phyloP scores from a whole-genome alignment of 169 alveolate genomes.

The Amoebophrya sp. region DNA sequence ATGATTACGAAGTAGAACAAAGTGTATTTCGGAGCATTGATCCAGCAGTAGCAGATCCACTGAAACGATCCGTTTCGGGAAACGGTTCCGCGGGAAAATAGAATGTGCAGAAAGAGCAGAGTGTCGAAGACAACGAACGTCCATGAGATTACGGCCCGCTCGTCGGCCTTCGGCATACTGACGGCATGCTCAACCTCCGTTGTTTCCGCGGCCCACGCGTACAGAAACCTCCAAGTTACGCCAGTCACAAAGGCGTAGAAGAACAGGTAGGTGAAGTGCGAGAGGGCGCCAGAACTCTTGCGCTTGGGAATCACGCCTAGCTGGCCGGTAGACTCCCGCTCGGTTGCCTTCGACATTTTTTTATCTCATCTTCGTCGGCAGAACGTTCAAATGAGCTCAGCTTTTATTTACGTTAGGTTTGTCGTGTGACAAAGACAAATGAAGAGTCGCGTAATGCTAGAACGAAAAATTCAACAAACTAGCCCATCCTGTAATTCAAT shows the following conservation, averaged over 20 bases:
- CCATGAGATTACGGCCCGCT: neutral
- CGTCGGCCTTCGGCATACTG: neutral
- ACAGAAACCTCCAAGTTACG: neutral
- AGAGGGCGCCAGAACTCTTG: neutral
- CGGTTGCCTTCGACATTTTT: no score
- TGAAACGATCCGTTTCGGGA: neutral
- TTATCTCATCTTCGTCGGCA: no score
- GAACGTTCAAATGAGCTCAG: no score
- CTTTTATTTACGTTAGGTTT: no score
- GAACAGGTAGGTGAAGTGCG: neutral
- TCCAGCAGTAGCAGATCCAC: neutral
- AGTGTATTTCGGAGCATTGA: neutral
- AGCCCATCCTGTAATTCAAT: no score
- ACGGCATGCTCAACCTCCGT: neutral
- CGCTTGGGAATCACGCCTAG: no score
- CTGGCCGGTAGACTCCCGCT: no score
- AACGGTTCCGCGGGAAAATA: neutral
- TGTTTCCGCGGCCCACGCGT: neutral
- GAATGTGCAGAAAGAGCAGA: slow-evolving; percentile 4
- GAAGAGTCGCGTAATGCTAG: no score
- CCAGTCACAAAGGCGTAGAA: neutral
- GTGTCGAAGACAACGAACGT: neutral
- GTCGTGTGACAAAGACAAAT: no score
- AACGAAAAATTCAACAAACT: no score
- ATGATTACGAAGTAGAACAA: neutral